A percentile compares a stretch with the other conserved stretches of the same genome.
These are phyloP conservation scores for Amanita pseudoporphyria DNA, from an alignment of 768 basidiomycete genomes.

Conservation along the genomic window DNA sequence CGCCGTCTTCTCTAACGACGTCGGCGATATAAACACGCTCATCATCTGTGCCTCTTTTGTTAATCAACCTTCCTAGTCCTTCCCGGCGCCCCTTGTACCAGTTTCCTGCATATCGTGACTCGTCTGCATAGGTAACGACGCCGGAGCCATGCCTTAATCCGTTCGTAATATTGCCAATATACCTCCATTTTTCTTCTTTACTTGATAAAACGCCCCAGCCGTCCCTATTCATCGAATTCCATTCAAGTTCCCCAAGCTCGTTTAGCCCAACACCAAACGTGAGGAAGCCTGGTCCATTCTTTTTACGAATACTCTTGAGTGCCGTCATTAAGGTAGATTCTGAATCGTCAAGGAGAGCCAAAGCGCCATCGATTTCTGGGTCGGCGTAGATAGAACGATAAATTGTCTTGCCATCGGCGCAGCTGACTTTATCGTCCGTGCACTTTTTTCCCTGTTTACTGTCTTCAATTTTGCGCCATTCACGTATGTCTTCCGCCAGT, in stretches of 20 bases:
- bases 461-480: slow-evolving; percentile 2
- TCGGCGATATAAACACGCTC: slow-evolving; percentile 8
- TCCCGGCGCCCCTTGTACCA: slow-evolving; percentile 10
- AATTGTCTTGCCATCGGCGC: neutral
- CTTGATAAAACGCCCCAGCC: slow-evolving; percentile 11
- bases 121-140: slow-evolving; percentile 10
- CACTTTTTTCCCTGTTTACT: neutral
- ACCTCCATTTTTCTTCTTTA: slow-evolving; percentile 8
- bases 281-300: slow-evolving; percentile 2
- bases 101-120: slow-evolving; percentile 9
- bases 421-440: neutral
- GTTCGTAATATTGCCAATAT: slow-evolving; percentile 10
- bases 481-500: slow-evolving; percentile 4
- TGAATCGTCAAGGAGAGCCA: neutral
- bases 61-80: slow-evolving; percentile 7
- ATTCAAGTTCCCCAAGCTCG: slow-evolving; percentile 8
- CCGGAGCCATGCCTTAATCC: slow-evolving; percentile 12
- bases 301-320: neutral
- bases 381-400: slow-evolving; percentile 1
- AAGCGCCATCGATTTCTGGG: neutral
- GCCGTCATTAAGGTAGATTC: neutral
- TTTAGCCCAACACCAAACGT: neutral
- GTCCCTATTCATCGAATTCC: slow-evolving; percentile 10
- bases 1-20: neutral
- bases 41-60: neutral